Percentiles rank a stretch among this genome's conserved stretches.
These are phyloP conservation scores for Cryptosporidium xiaoi DNA, from an alignment of 169 alveolate genomes.

Conservation along the genomic window DNA sequence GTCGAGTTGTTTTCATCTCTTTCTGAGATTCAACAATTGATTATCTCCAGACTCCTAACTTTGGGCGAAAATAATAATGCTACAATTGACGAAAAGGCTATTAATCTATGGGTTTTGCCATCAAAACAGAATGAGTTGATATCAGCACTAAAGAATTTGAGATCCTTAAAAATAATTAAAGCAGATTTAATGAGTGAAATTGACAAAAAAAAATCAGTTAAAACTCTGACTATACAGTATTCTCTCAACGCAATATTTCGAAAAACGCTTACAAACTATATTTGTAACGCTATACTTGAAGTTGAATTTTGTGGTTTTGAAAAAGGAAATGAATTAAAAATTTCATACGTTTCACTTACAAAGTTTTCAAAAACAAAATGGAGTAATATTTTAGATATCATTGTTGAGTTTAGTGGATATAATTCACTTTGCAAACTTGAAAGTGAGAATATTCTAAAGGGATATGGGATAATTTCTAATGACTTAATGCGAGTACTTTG, in stretches of 20 bases:
- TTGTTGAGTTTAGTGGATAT: constrained; percentile 60
- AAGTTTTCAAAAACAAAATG: constrained; percentile 49
- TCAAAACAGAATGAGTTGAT: constrained; percentile 31
- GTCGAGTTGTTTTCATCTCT: constrained; percentile 49
- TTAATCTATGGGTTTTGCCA: constrained; percentile 32
- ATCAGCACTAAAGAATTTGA: constrained; percentile 31
- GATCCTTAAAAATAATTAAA: constrained; percentile 56
- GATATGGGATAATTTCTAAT: background rate
- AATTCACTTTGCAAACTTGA: background rate
- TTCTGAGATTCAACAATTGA: constrained; percentile 47
- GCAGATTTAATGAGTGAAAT: constrained; percentile 6
- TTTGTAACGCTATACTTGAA: constrained; percentile 7
- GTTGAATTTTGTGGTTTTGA: background rate
- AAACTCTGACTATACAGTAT: constrained; percentile 43
- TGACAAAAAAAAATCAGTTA: background rate
- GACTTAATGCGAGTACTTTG: background rate
- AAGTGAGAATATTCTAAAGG: background rate
- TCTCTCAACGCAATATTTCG: constrained; percentile 30
- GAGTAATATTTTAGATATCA: constrained; percentile 46
- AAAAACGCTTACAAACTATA: constrained; percentile 30
- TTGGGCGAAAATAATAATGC: constrained; percentile 4
- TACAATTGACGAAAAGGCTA: constrained; percentile 45
- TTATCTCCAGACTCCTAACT: constrained; percentile 53
- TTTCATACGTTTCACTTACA: constrained; percentile 29
- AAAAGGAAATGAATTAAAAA: background rate